Evolutionary conservation across 768 basidiomycete species (phyloP).

Genomic region (Termitomyces sp.): DNA sequence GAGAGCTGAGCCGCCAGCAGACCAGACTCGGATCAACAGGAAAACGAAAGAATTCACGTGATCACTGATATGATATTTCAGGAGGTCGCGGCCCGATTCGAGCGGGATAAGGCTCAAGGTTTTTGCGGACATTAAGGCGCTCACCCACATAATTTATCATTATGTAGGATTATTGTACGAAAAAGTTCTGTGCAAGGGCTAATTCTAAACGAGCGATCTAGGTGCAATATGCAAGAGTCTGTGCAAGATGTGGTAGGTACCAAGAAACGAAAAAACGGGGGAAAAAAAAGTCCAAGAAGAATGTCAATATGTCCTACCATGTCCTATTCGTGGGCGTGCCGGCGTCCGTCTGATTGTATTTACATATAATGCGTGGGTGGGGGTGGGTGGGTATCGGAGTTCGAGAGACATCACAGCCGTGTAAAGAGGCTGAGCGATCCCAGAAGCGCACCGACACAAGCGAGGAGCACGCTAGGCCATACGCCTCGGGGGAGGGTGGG

Average conservation of each 20-base stretch:
- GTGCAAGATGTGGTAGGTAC: background rate
- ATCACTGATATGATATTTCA: background rate
- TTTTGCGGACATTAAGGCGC: too few relatives aligned
- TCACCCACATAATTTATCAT: conserved; percentile 5
- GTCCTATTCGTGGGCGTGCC: background rate
- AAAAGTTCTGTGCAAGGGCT: background rate
- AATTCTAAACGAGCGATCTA: conserved; percentile 10
- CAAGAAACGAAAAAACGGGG: background rate
- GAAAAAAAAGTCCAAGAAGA: conserved; percentile 8
- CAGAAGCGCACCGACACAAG: conserved; percentile 34
- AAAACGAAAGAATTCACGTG: conserved; percentile 7
- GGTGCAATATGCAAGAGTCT: background rate
- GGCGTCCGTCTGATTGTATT: background rate
- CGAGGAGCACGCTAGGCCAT: conserved; percentile 34
- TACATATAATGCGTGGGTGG: background rate
- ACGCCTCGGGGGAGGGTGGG: conserved; percentile 30
- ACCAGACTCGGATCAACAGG: background rate
- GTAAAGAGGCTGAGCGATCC: conserved; percentile 30
- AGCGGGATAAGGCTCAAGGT: background rate
- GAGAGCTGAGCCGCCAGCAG: background rate
- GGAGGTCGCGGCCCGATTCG: background rate
- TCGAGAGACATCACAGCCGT: background rate
- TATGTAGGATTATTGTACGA: conserved; percentile 2
- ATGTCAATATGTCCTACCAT: background rate
- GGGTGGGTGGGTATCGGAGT: background rate